phyloP scores from a whole-genome alignment of 202 grass and related monocot genomes.

The Brachypodium distachyon region DNA sequence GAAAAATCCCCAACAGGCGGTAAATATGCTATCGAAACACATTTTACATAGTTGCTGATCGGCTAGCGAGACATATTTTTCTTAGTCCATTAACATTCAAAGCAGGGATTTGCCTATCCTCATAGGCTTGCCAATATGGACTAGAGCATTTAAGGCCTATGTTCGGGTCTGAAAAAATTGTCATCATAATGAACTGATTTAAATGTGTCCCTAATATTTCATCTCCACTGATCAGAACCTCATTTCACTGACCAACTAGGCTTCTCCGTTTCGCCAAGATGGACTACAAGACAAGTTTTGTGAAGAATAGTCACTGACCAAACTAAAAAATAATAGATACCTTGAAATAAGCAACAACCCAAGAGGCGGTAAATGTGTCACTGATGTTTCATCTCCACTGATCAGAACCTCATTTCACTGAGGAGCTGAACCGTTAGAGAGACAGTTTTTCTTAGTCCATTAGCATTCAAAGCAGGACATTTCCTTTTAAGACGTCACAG shows the following conservation, averaged over 20 bases:
- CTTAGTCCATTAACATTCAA: conserved; percentile 63
- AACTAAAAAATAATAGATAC: too few relatives aligned
- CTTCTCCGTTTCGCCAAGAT: too few relatives aligned
- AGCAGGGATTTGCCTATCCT: conserved; percentile 24
- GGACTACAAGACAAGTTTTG: too few relatives aligned
- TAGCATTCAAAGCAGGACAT: conserved; percentile 54
- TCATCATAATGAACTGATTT: not conserved
- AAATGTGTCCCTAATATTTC: not conserved
- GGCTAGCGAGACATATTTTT: conserved; percentile 4
- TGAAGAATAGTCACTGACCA: too few relatives aligned
- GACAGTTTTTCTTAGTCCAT: conserved; percentile 33
- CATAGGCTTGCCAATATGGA: conserved; percentile 30
- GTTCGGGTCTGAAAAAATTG: not conserved
- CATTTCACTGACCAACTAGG: too few relatives aligned
- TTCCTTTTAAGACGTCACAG: conserved; percentile 7
- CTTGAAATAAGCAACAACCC: too few relatives aligned
- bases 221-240: too few relatives aligned
- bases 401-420: not conserved
- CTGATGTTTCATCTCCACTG: conserved; percentile 19
- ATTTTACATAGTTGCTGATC: not conserved
- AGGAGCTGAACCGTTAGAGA: conserved; percentile 17
- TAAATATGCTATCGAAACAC: not conserved
- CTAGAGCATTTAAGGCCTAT: not conserved
- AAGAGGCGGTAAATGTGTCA: not conserved
- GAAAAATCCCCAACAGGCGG: not conserved